Conservation (phyloP, 192 early-diverging fungal species). For the Coemansia umbellata region DNA sequence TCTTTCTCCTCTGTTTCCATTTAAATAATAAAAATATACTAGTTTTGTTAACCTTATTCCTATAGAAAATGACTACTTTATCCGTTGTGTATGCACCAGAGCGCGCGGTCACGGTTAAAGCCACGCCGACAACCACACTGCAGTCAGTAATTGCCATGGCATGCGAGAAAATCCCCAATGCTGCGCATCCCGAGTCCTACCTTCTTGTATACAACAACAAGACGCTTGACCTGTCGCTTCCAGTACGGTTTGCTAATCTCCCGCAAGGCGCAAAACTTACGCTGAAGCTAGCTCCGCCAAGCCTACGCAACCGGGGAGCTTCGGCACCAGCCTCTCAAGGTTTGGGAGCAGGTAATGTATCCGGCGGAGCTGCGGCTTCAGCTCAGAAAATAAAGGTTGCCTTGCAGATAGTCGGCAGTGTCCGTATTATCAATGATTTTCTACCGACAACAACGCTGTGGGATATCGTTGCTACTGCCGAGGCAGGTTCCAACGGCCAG, state of each 20-base stretch:
- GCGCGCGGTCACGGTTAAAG: conserved; percentile 54
- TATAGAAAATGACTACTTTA: conserved; percentile 56
- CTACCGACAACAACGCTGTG: conserved; percentile 59
- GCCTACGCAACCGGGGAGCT: neutral
- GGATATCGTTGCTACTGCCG: conserved; percentile 41
- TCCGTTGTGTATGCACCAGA: conserved; percentile 52
- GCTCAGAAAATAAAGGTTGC: conserved; percentile 57
- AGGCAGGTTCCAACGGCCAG: conserved; percentile 8
- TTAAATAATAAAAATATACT: neutral
- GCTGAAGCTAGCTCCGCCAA: conserved; percentile 41
- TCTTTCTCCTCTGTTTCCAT: neutral
- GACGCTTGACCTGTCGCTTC: conserved; percentile 65
- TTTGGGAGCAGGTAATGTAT: neutral
- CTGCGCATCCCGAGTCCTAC: conserved; percentile 54
- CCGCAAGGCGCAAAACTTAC: conserved; percentile 73
- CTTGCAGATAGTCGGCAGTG: conserved; percentile 68
- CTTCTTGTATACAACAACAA: conserved; percentile 64
- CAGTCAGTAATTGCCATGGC: conserved; percentile 61
- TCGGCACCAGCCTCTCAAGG: neutral
- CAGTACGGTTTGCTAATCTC: conserved; percentile 78
- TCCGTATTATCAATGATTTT: conserved; percentile 64
- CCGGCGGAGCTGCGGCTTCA: neutral
- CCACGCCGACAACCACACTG: conserved; percentile 71
- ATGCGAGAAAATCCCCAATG: conserved; percentile 55
- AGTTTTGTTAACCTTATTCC: neutral